A percentile compares a stretch with the other conserved stretches of the same genome.
phyloP scores from a whole-genome alignment of 2,329 filamentous ascomycete genomes.

The Sporothrix globosa region DNA sequence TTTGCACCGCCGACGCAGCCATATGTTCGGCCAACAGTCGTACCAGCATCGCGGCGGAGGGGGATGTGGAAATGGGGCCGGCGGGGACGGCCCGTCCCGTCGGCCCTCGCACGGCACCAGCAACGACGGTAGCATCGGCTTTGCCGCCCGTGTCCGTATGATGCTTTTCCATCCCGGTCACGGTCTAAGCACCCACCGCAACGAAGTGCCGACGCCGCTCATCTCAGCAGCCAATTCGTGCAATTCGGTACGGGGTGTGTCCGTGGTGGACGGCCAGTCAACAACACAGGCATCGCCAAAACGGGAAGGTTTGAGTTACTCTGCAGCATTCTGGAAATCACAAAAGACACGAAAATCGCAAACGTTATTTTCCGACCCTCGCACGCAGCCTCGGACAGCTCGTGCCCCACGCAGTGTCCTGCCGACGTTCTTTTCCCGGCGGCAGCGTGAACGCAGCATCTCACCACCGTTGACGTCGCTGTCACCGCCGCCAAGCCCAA shows the following conservation, averaged over 20 bases:
- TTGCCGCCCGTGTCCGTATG: conserved; percentile 34
- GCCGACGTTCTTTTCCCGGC: conserved; percentile 43
- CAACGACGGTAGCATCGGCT: conserved; percentile 30
- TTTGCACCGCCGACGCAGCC: conserved; percentile 39
- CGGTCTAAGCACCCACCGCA: conserved; percentile 29
- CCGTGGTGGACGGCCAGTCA: neutral
- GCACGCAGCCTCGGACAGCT: neutral
- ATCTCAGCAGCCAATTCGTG: conserved; percentile 46
- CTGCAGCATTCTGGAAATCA: neutral
- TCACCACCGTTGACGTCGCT: conserved; percentile 42
- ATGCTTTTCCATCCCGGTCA: conserved; percentile 34
- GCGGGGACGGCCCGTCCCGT: conserved; percentile 2
- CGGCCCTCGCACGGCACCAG: neutral
- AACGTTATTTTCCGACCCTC: neutral
- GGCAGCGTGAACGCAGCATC: conserved; percentile 35
- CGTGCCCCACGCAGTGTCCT: conserved; percentile 50
- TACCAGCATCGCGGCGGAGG: conserved; percentile 25
- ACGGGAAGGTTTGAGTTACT: neutral
- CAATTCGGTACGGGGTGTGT: conserved; percentile 15
- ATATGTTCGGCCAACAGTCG: conserved; percentile 8
- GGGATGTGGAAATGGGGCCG: neutral
- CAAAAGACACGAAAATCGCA: neutral
- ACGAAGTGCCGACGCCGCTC: conserved; percentile 48
- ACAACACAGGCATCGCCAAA: neutral
- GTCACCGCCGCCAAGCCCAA: conserved; percentile 39